These are phyloP conservation scores for Termitomyces sp. DNA, from an alignment of 768 basidiomycete genomes.

Conservation along the genomic window DNA sequence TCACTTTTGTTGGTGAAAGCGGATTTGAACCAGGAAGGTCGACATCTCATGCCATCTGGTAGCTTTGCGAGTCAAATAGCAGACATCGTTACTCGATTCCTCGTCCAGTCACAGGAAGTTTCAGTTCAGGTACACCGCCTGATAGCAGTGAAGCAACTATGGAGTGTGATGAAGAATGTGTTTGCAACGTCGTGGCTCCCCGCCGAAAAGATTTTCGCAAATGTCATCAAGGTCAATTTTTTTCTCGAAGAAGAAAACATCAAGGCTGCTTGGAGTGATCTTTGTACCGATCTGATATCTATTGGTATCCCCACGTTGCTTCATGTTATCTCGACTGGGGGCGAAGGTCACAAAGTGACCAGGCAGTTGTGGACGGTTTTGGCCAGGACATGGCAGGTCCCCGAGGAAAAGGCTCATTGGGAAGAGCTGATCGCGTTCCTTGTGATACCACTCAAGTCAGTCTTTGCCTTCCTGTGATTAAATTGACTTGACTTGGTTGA, in stretches of 20 bases:
- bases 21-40: slow-evolving; percentile 32
- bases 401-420: slow-evolving; percentile 26
- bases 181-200: slow-evolving; percentile 36
- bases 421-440: slow-evolving; percentile 38
- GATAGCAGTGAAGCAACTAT: slow-evolving; percentile 37
- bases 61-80: slow-evolving; percentile 28
- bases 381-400: slow-evolving; percentile 25
- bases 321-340: slow-evolving; percentile 22
- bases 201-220: slow-evolving; percentile 41
- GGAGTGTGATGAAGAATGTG: slow-evolving; percentile 45
- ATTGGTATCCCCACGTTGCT: slow-evolving; percentile 34
- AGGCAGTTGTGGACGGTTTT: slow-evolving; percentile 45
- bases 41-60: slow-evolving; percentile 27
- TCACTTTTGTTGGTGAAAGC: slow-evolving; percentile 48
- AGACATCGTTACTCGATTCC: slow-evolving; percentile 28
- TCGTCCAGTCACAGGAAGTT: slow-evolving; percentile 16
- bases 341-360: slow-evolving; percentile 27
- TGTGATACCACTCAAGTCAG: slow-evolving; percentile 42
- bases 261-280: slow-evolving; percentile 35
- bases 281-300: slow-evolving; percentile 44
- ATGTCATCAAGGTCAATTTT: slow-evolving; percentile 39
- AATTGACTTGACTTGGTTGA: background rate
- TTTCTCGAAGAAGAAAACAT: slow-evolving; percentile 32
- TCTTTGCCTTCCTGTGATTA: background rate
- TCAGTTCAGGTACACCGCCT: slow-evolving; percentile 31